Evolutionary conservation across 768 basidiomycete species (phyloP).

Genomic region (Calocybe indica): DNA sequence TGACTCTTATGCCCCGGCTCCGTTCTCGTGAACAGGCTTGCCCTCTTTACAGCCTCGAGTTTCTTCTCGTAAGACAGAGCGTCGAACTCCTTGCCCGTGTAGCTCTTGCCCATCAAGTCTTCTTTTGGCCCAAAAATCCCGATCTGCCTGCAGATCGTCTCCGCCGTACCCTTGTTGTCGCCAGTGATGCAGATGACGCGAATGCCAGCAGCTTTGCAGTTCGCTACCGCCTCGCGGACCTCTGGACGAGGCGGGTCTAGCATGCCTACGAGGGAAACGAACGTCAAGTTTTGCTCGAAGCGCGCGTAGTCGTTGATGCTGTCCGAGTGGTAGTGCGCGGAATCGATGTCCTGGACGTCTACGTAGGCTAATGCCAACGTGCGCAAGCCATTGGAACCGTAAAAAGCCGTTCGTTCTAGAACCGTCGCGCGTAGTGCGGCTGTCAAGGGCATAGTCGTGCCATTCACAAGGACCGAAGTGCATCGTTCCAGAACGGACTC

Average conservation of each 20-base stretch:
- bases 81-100: conserved; percentile 90
- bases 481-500: conserved; percentile 93
- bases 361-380: conserved; percentile 90
- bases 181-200: conserved; percentile 97
- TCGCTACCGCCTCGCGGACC: conserved; percentile 79
- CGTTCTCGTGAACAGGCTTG: conserved; percentile 87
- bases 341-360: conserved; percentile 70
- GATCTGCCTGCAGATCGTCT: conserved; percentile 94
- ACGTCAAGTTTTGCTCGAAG: conserved; percentile 89
- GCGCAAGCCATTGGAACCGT: conserved; percentile 79
- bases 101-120: conserved; percentile 91
- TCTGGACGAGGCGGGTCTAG: conserved; percentile 96
- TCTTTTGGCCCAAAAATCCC: conserved; percentile 87
- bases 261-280: conserved; percentile 97
- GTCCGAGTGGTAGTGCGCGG: conserved; percentile 76
- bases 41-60: conserved; percentile 78
- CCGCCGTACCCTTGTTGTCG: conserved; percentile 96
- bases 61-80: conserved; percentile 77
- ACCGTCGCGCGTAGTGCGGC: conserved; percentile 52
- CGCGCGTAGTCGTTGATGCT: conserved; percentile 76
- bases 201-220: conserved; percentile 90
- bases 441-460: conserved; percentile 60
- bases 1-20: conserved; percentile 94
- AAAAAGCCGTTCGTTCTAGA: conserved; percentile 59
- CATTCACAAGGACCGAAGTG: conserved; percentile 63